These are phyloP conservation scores for Nepenthes gracilis DNA, from an alignment of 148 eudicot genomes.

Conservation along the genomic window DNA sequence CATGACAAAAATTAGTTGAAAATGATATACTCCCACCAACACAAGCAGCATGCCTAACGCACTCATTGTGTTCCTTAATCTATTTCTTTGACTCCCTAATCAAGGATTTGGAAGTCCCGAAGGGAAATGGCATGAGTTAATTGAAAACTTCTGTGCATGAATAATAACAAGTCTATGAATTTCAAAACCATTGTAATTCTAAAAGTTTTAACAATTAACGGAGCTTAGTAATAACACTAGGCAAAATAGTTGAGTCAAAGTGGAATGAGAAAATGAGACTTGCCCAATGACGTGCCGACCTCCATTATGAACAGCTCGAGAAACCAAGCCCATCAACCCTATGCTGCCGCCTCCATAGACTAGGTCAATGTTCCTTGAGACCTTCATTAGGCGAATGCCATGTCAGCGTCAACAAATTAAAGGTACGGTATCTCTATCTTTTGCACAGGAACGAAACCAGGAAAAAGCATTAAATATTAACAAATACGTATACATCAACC, in stretches of 20 bases:
- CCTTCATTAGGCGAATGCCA: constrained; percentile 30
- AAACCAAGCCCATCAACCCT: constrained; percentile 93
- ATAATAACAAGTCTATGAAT: neutral
- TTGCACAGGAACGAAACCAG: neutral
- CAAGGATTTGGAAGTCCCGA: constrained; percentile 2
- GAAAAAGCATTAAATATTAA: neutral
- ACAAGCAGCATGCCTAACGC: constrained; percentile 16
- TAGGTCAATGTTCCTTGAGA: constrained; percentile 87
- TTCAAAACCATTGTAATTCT: neutral
- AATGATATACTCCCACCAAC: constrained; percentile 12
- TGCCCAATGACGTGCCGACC: constrained; percentile 97
- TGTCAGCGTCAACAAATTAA: constrained; percentile 1
- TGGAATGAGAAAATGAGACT: constrained; percentile 9
- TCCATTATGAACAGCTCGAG: constrained; percentile 99
- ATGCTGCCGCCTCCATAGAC: constrained; percentile 99
- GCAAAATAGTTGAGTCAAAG: neutral
- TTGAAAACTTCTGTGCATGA: too few species aligned
- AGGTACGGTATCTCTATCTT: neutral
- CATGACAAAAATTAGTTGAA: constrained; percentile 58
- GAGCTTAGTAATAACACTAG: neutral
- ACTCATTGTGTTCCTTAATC: constrained; percentile 26
- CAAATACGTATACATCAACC: too few species aligned
- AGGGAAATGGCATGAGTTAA: neutral
- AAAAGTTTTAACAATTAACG: neutral
- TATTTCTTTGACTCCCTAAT: constrained; percentile 6